Conservation (phyloP, 2,329 filamentous ascomycete genomes). For the Atkinsonella hypoxylon region DNA sequence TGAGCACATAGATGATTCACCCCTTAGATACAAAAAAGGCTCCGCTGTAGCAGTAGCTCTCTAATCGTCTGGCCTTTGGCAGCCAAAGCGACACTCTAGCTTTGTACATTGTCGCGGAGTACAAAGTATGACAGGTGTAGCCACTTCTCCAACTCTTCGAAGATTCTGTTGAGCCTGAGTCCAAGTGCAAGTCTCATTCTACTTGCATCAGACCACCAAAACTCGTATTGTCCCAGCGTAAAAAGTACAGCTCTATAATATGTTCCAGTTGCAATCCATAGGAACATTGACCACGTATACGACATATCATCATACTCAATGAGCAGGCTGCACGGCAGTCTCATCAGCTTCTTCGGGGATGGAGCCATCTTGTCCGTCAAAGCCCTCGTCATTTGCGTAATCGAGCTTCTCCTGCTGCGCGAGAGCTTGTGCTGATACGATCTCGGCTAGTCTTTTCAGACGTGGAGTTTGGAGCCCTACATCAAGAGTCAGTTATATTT, state of each 20-base stretch:
- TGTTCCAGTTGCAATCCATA: neutral
- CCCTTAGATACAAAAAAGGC: neutral
- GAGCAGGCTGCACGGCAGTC: constrained; percentile 14
- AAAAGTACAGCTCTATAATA: constrained; percentile 6
- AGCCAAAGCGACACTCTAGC: neutral
- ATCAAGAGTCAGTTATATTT: constrained; percentile 16
- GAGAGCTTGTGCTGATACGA: constrained; percentile 91
- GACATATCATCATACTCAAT: constrained; percentile 3
- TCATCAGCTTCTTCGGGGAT: constrained; percentile 42
- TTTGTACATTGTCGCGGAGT: neutral
- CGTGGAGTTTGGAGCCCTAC: constrained; percentile 90
- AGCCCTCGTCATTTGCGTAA: constrained; percentile 30
- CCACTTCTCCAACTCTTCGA: neutral
- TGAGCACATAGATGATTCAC: neutral
- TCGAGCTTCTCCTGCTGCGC: constrained; percentile 85
- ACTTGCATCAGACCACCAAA: neutral
- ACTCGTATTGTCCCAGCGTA: constrained; percentile 1
- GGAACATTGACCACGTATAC: constrained; percentile 3
- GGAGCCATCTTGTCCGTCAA: constrained; percentile 35
- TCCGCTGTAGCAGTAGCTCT: neutral
- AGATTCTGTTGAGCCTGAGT: neutral
- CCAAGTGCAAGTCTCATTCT: neutral
- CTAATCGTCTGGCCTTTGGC: neutral
- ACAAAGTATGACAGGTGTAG: neutral
- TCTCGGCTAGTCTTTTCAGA: constrained; percentile 92